Percentiles rank a stretch among this genome's conserved stretches.
These are phyloP conservation scores for Neocallimastix lanati DNA, from an alignment of 192 early-diverging fungal genomes.

Conservation along the genomic window DNA sequence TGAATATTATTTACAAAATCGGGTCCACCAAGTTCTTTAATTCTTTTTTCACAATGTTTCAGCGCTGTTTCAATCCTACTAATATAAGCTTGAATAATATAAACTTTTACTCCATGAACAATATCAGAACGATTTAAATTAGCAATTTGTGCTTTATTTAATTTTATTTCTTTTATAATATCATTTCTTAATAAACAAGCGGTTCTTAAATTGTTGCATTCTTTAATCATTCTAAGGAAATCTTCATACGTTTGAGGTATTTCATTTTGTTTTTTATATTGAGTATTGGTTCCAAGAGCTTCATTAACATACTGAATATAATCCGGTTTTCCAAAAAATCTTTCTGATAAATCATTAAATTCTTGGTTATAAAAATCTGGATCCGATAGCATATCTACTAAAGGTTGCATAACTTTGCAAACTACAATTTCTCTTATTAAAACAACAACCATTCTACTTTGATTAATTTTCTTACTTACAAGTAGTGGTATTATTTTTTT, in stretches of 20 bases:
- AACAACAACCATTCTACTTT: slow-evolving; percentile 2
- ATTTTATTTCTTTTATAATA: slow-evolving; percentile 54
- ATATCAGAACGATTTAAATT: slow-evolving; percentile 51
- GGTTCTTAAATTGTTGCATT: slow-evolving; percentile 37
- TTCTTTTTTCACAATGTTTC: slow-evolving; percentile 52
- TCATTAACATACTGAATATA: not conserved
- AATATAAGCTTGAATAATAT: slow-evolving; percentile 51
- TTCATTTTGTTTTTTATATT: not conserved
- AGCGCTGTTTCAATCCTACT: slow-evolving; percentile 55
- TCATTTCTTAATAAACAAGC: slow-evolving; percentile 46
- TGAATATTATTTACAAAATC: not conserved
- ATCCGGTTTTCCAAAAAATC: not conserved
- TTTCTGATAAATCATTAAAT: slow-evolving; percentile 24
- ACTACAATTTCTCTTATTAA: slow-evolving; percentile 59
- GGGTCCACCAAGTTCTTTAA: slow-evolving; percentile 6
- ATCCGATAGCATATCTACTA: slow-evolving; percentile 48
- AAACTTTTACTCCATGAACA: slow-evolving; percentile 59
- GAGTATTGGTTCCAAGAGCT: not conserved
- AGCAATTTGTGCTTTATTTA: slow-evolving; percentile 33
- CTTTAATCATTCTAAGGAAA: slow-evolving; percentile 52
- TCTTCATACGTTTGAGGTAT: slow-evolving; percentile 45
- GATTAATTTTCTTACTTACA: not conserved
- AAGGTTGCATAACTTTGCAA: slow-evolving; percentile 45
- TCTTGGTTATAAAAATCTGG: slow-evolving; percentile 78
- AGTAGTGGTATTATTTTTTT: not conserved